These are phyloP conservation scores for Lachnellula hyalina DNA, from an alignment of 2,329 filamentous ascomycete genomes.

Conservation along the genomic window DNA sequence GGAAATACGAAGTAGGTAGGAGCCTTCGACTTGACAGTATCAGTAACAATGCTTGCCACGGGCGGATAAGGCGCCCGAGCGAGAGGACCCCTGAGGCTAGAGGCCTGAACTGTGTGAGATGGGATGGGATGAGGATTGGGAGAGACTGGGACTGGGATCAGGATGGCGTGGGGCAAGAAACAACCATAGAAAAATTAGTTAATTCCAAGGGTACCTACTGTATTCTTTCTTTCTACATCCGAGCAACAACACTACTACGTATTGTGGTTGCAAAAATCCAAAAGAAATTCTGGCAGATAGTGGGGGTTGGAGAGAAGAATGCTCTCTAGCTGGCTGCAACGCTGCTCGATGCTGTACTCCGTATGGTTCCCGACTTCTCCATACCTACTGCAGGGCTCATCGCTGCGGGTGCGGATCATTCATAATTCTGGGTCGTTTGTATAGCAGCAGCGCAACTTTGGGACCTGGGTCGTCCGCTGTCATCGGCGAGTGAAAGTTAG, in stretches of 20 bases:
- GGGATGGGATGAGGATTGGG: neutral
- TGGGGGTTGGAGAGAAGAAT: neutral
- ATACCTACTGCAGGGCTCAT: neutral
- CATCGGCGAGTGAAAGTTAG: neutral
- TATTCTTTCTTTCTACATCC: neutral
- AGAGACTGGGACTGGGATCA: neutral
- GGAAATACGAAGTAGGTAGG: neutral
- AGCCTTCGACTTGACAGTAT: conserved; percentile 13
- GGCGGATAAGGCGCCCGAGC: conserved; percentile 13
- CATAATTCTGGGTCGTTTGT: neutral
- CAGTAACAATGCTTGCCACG: conserved; percentile 11
- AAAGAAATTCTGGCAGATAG: neutral
- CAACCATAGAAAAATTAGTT: conserved; percentile 1
- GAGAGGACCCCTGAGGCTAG: neutral
- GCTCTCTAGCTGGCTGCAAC: neutral
- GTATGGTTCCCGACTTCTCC: neutral
- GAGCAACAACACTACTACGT: neutral
- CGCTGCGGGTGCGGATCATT: neutral
- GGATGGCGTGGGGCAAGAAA: neutral
- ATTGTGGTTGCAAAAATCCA: conserved; percentile 3
- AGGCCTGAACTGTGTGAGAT: conserved; percentile 1
- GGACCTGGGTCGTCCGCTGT: conserved; percentile 1
- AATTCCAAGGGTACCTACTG: neutral
- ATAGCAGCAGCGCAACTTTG: too few species aligned
- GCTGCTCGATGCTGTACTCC: neutral